These are phyloP conservation scores for Chrysopogon serrulatus DNA, from an alignment of 176 grass and related monocot species.

Conservation along the genomic window DNA sequence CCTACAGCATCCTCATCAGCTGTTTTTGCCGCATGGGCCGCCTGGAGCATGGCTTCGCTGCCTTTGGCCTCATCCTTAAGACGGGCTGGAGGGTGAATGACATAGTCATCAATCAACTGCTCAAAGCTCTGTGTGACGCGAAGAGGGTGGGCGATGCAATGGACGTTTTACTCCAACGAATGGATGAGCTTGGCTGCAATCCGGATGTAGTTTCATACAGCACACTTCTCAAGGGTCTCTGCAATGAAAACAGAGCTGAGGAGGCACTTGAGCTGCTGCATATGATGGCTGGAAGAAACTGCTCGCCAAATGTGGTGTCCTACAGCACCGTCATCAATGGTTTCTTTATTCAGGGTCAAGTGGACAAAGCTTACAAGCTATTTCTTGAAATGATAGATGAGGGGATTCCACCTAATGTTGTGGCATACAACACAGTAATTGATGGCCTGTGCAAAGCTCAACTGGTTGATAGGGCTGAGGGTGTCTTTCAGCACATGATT, in stretches of 20 bases:
- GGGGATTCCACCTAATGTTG: too few relatives aligned
- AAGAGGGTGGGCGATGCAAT: background rate
- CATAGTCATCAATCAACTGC: background rate
- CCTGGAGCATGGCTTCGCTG: background rate
- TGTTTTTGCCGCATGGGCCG: background rate
- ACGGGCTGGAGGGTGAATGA: background rate
- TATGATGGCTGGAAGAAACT: constrained; percentile 10
- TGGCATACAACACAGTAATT: too few relatives aligned
- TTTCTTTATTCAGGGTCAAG: background rate
- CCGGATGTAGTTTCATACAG: background rate
- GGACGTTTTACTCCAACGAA: background rate
- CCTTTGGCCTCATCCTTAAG: background rate
- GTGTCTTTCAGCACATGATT: too few relatives aligned
- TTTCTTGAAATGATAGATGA: too few relatives aligned
- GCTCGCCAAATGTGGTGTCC: background rate
- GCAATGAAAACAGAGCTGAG: background rate
- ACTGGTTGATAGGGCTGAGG: too few relatives aligned
- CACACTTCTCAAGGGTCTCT: constrained; percentile 27
- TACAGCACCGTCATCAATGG: constrained; percentile 15
- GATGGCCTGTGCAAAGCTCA: too few relatives aligned
- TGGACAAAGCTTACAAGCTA: too few relatives aligned
- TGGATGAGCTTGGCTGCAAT: constrained; percentile 13
- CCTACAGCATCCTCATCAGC: background rate
- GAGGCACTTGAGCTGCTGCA: constrained; percentile 19
- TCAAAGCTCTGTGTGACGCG: constrained; percentile 9